A percentile compares a stretch with the other conserved stretches of the same genome.
Conservation (phyloP, 345 rosid species). For the Leavenworthia alabamica region DNA sequence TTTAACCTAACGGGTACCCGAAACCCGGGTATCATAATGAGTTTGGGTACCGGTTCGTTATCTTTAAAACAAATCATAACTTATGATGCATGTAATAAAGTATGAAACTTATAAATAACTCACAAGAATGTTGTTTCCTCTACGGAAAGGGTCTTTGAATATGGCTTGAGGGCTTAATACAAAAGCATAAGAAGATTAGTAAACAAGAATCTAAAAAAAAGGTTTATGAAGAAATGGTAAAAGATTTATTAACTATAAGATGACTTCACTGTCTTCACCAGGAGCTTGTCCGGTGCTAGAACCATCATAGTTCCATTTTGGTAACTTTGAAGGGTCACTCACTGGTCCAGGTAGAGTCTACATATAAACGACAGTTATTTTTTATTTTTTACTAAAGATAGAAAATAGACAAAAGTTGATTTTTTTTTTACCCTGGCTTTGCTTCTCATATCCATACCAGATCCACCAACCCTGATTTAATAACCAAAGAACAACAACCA, state of each 20-base stretch:
- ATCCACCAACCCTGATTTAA: constrained; percentile 64
- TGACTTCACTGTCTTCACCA: constrained; percentile 93
- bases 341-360: constrained; percentile 65
- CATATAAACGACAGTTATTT: not conserved
- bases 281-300: constrained; percentile 91
- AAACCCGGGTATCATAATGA: too few relatives aligned
- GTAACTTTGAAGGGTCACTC: constrained; percentile 53
- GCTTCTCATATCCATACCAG: constrained; percentile 80
- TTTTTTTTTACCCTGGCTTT: constrained; percentile 57
- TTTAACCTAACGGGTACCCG: too few relatives aligned
- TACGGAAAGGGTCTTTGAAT: constrained; percentile 85
- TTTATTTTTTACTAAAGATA: not conserved
- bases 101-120: constrained; percentile 19
- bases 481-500: not conserved
- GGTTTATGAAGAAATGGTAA: constrained; percentile 12
- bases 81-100: not conserved
- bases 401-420: not conserved
- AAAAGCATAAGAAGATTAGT: constrained; percentile 1
- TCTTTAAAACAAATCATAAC: too few relatives aligned
- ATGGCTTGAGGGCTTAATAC: constrained; percentile 76
- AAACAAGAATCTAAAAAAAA: not conserved
- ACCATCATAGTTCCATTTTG: constrained; percentile 82
- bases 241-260: constrained; percentile 50
- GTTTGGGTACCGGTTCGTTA: too few relatives aligned
- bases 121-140: constrained; percentile 80